Conservation (phyloP, 192 early-diverging fungal species). For the Coemansia sp. region DNA sequence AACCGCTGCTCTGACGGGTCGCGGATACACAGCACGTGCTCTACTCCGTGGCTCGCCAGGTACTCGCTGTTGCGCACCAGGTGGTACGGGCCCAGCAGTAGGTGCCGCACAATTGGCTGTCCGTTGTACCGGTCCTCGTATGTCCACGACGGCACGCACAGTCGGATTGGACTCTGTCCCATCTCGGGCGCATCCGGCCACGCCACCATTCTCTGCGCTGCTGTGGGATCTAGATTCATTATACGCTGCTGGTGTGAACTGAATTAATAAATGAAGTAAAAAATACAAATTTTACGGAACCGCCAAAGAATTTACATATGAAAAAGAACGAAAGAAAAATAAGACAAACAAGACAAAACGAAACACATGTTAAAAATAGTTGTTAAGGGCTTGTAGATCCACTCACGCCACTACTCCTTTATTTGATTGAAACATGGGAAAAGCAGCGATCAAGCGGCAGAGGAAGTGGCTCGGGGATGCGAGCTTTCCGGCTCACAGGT, state of each 20-base stretch:
- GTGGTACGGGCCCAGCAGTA: constrained; percentile 82
- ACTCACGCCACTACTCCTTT: too few species aligned
- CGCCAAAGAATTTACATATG: neutral
- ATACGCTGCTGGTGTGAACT: neutral
- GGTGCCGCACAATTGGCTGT: constrained; percentile 42
- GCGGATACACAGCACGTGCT: constrained; percentile 78
- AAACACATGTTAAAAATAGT: too few species aligned
- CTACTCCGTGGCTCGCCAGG: constrained; percentile 62
- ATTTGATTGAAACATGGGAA: too few species aligned
- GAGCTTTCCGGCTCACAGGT: too few species aligned
- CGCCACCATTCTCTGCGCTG: neutral
- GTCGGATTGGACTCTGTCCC: constrained; percentile 26
- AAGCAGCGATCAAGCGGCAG: too few species aligned
- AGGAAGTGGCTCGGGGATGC: too few species aligned
- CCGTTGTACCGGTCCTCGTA: constrained; percentile 46
- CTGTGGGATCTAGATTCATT: neutral
- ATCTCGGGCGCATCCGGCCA: constrained; percentile 36
- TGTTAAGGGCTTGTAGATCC: too few species aligned
- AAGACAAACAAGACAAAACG: too few species aligned
- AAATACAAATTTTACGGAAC: neutral
- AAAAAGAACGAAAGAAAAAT: too few species aligned
- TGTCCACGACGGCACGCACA: constrained; percentile 32
- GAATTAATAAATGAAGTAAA: neutral
- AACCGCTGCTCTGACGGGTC: constrained; percentile 69
- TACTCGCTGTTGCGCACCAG: constrained; percentile 61